phyloP scores from a whole-genome alignment of 2,329 filamentous ascomycete species.

The Aspergillus unguis region DNA sequence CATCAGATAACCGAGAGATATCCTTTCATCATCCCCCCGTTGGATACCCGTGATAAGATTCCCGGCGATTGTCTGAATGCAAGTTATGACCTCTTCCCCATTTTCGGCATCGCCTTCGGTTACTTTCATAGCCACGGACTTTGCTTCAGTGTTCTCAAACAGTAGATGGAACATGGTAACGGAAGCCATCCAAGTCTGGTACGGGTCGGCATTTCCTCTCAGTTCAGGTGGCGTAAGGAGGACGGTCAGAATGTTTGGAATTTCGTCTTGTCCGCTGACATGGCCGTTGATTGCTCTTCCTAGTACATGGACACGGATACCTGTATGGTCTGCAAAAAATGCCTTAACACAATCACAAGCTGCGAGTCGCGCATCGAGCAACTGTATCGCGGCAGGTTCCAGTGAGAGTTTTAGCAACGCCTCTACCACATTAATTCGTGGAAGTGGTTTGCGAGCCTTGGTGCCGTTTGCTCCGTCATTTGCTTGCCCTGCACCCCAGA shows the following conservation, averaged over 20 bases:
- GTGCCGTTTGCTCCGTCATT: constrained; percentile 34
- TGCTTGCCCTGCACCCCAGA: constrained; percentile 29
- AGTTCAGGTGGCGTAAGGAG: constrained; percentile 66
- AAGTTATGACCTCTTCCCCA: constrained; percentile 92
- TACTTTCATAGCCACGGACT: constrained; percentile 73
- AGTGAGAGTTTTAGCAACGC: constrained; percentile 81
- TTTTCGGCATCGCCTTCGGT: constrained; percentile 83
- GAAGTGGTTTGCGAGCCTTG: constrained; percentile 46
- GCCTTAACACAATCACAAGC: constrained; percentile 89
- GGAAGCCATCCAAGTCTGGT: constrained; percentile 84
- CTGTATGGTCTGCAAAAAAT: constrained; percentile 78
- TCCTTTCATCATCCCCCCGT: constrained; percentile 70
- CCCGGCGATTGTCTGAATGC: constrained; percentile 81
- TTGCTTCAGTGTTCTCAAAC: constrained; percentile 74
- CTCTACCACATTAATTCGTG: constrained; percentile 84
- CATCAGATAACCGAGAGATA: constrained; percentile 84
- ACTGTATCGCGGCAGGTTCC: constrained; percentile 60
- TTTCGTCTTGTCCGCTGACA: constrained; percentile 70
- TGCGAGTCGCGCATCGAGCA: constrained; percentile 77
- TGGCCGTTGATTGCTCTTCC: constrained; percentile 86
- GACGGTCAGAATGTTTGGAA: constrained; percentile 83
- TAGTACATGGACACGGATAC: constrained; percentile 82
- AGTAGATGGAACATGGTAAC: constrained; percentile 83
- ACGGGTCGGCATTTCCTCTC: constrained; percentile 69
- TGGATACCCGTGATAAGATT: constrained; percentile 80